These are phyloP conservation scores for Ensete glaucum DNA, from an alignment of 176 grass and related monocot genomes.

Conservation along the genomic window DNA sequence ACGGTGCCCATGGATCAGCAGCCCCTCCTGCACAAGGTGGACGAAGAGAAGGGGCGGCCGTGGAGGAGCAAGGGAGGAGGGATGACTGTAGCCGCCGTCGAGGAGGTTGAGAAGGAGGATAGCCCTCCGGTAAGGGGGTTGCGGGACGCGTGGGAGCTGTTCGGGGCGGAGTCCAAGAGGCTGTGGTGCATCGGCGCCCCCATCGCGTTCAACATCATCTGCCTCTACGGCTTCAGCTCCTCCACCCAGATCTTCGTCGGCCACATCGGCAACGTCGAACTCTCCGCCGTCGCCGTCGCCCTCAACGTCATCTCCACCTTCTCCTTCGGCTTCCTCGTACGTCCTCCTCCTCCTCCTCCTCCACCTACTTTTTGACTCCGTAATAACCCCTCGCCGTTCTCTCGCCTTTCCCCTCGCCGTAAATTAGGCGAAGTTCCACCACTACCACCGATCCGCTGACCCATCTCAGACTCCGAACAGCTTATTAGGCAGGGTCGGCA, in stretches of 20 bases:
- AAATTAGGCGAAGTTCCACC: too few relatives aligned
- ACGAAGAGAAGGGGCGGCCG: not conserved
- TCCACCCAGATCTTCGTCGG: slow-evolving; percentile 51
- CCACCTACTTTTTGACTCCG: not conserved
- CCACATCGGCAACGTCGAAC: slow-evolving; percentile 48
- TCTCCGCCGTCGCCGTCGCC: slow-evolving; percentile 39
- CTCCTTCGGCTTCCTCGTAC: slow-evolving; percentile 42
- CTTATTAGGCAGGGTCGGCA: too few relatives aligned
- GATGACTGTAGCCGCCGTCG: not conserved
- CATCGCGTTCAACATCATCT: slow-evolving; percentile 33
- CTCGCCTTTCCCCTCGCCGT: too few relatives aligned
- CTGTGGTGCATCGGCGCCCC: slow-evolving; percentile 52
- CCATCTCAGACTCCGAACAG: too few relatives aligned
- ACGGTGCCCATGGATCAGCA: too few relatives aligned
- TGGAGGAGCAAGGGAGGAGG: not conserved
- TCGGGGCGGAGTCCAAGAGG: slow-evolving; percentile 27
- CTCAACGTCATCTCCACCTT: slow-evolving; percentile 52
- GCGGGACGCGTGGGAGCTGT: slow-evolving; percentile 16
- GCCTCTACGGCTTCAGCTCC: slow-evolving; percentile 35
- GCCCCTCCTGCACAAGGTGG: not conserved
- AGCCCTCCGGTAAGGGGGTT: not conserved
- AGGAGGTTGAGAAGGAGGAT: not conserved
- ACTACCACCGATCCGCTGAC: too few relatives aligned
- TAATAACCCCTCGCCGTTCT: not conserved
- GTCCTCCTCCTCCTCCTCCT: not conserved